Evolutionary conservation across 2,329 filamentous ascomycete species (phyloP), one percentile per base, ranked within the genome.

Genomic region (Endoconidiophora polonica): DNA sequence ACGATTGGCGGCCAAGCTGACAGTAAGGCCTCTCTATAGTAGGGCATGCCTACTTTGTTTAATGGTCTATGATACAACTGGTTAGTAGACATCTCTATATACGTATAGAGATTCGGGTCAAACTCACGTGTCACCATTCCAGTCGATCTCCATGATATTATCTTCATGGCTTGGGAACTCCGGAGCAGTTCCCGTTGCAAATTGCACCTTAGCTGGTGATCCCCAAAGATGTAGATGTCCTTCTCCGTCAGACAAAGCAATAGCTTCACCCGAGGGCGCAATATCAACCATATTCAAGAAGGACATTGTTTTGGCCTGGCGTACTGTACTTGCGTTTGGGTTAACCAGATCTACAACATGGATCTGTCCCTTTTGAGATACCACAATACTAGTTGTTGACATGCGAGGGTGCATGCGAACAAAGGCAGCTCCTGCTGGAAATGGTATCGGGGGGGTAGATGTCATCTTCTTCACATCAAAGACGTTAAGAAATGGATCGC

Each of bases 281-380:
- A 95, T 79, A 57, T 94, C 87, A 55, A 95, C 78, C 55, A 84
- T 81, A 53, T 77, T 79, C 57, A 94, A 73, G 57, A 82, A 86
- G 1, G 73, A 74, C 24, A 80, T 73, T 3, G 88, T 77, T 58
- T 88, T 87, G 33, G 84, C 81, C 65, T 93, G 87, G 46, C 84
- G 77, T 47, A 94, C 77, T 57, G 83, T 88, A 60, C 86, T 86
- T 18, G 85, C 81, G 59, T 93, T 88, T 0, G 86, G 85, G 55
- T 94, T 94, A 77, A 93, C 86, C 4, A 98, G 74, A 63, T 98
- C 91, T 46, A 96, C 86, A 12, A 96, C 83, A 61, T 98, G 90
- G 63, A 98, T 83, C 63, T 95, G 87, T 1, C 93, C 91, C 41
- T 79, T 83, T 59, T 93, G 86, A 2, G 90, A 94, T 24, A 88